Evolutionary conservation across 257 asterid species (phyloP).

Genomic region (Primulina huaijiensis): DNA sequence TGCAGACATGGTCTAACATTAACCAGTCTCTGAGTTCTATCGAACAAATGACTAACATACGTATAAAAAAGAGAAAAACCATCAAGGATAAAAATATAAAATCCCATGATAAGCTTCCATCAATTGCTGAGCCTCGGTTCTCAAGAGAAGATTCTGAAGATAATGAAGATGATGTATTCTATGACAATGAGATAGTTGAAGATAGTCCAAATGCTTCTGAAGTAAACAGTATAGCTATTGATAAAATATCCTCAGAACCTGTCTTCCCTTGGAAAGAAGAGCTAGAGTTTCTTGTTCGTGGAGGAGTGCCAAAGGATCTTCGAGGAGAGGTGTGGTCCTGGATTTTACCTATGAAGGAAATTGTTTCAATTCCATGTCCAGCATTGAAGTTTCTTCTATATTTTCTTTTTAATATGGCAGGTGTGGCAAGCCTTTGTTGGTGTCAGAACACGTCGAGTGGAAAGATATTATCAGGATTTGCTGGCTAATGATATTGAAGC

Average conservation of each 20-base stretch:
- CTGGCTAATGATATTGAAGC: slow-evolving; percentile 48
- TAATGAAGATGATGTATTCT: slow-evolving; percentile 31
- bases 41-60: slow-evolving; percentile 65
- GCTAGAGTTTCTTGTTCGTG: slow-evolving; percentile 75
- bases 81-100: slow-evolving; percentile 31
- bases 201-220: slow-evolving; percentile 37
- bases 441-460: slow-evolving; percentile 72
- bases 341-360: slow-evolving; percentile 16
- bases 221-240: slow-evolving; percentile 30
- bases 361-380: slow-evolving; percentile 9
- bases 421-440: slow-evolving; percentile 98
- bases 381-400: slow-evolving; percentile 17
- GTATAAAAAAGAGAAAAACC: slow-evolving; percentile 51
- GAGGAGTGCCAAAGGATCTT: slow-evolving; percentile 90
- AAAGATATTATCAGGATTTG: slow-evolving; percentile 73
- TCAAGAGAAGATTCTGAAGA: slow-evolving; percentile 40
- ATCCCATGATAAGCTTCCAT: slow-evolving; percentile 36
- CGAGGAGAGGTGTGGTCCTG: slow-evolving; percentile 75
- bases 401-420: slow-evolving; percentile 46
- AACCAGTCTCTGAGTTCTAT: slow-evolving; percentile 50
- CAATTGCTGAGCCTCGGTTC: slow-evolving; percentile 41
- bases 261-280: slow-evolving; percentile 70
- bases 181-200: slow-evolving; percentile 34
- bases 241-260: slow-evolving; percentile 35
- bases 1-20: slow-evolving; percentile 64